These are phyloP conservation scores for Danielozyma ontarioensis DNA, from an alignment of 805 yeast genomes.

Conservation along the genomic window DNA sequence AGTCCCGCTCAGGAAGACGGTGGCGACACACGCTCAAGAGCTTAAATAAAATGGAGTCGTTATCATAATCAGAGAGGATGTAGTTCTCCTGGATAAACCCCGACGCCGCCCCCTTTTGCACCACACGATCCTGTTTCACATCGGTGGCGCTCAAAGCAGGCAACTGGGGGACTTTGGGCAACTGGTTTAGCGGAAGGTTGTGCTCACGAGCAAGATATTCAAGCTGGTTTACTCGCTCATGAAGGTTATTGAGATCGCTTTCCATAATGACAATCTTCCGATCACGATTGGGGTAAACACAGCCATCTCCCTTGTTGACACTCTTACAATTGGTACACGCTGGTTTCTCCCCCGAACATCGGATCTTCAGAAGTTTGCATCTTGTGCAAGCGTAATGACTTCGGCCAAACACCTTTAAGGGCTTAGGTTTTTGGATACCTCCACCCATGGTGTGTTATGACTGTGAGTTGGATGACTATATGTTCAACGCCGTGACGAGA, in stretches of 20 bases:
- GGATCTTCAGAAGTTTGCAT: constrained; percentile 35
- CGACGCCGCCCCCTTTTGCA: neutral
- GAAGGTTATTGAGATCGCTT: constrained; percentile 31
- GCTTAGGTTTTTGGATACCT: constrained; percentile 12
- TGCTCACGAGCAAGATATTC: constrained; percentile 11
- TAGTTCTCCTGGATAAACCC: neutral
- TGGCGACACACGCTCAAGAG: constrained; percentile 14
- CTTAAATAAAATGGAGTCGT: constrained; percentile 19
- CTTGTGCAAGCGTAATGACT: constrained; percentile 40
- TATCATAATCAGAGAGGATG: constrained; percentile 21
- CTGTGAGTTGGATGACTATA: too few relatives aligned
- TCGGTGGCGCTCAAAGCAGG: neutral
- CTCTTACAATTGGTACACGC: constrained; percentile 36
- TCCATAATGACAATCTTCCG: constrained; percentile 41
- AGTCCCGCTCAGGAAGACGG: constrained; percentile 20
- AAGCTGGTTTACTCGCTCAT: constrained; percentile 25
- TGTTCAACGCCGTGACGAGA: too few relatives aligned
- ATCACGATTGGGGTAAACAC: constrained; percentile 34
- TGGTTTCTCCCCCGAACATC: constrained; percentile 39
- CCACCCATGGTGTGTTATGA: too few relatives aligned
- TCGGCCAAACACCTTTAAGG: constrained; percentile 38
- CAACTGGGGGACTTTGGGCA: too few relatives aligned
- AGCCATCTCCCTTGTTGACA: constrained; percentile 24
- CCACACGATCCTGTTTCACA: constrained; percentile 1
- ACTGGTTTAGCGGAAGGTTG: neutral